These are phyloP conservation scores for Tripterygium wilfordii DNA, from an alignment of 177 flowering plant species.

Conservation along the genomic window DNA sequence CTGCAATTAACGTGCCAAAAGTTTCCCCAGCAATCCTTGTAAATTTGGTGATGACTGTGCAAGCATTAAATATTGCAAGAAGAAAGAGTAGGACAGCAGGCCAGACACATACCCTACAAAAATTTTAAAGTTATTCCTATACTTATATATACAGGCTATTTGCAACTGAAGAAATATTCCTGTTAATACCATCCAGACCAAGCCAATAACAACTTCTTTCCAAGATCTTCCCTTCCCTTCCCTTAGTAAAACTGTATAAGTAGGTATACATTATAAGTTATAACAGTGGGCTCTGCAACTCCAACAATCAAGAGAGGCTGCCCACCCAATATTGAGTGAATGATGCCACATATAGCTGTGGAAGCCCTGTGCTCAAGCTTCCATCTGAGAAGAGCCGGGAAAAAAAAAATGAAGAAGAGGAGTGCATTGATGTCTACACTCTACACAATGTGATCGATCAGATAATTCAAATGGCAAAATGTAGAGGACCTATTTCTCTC, in stretches of 20 bases:
- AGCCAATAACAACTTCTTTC: slow-evolving; percentile 55
- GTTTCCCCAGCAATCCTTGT: slow-evolving; percentile 77
- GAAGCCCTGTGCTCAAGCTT: slow-evolving; percentile 68
- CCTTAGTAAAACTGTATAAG: slow-evolving; percentile 55
- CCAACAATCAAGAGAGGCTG: slow-evolving; percentile 79
- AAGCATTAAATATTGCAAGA: slow-evolving; percentile 69
- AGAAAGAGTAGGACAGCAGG: slow-evolving; percentile 59
- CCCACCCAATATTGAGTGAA: slow-evolving; percentile 78
- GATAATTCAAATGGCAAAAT: neutral
- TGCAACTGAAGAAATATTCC: no score
- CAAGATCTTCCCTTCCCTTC: slow-evolving; percentile 45
- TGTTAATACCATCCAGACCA: slow-evolving; percentile 96
- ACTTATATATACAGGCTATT: no score
- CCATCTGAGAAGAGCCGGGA: slow-evolving; percentile 42
- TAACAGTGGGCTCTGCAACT: slow-evolving; percentile 87
- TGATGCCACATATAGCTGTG: slow-evolving; percentile 79
- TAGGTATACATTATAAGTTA: slow-evolving; percentile 84
- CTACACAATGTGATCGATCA: neutral
- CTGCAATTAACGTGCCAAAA: slow-evolving; percentile 10
- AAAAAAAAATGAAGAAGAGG: neutral
- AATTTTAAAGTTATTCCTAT: no score
- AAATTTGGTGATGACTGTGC: slow-evolving; percentile 49
- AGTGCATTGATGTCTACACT: neutral
- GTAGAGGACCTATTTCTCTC: slow-evolving; percentile 38
- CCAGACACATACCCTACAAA: slow-evolving; percentile 78